Conservation (phyloP, 345 rosid species). For the Salix brachista region DNA sequence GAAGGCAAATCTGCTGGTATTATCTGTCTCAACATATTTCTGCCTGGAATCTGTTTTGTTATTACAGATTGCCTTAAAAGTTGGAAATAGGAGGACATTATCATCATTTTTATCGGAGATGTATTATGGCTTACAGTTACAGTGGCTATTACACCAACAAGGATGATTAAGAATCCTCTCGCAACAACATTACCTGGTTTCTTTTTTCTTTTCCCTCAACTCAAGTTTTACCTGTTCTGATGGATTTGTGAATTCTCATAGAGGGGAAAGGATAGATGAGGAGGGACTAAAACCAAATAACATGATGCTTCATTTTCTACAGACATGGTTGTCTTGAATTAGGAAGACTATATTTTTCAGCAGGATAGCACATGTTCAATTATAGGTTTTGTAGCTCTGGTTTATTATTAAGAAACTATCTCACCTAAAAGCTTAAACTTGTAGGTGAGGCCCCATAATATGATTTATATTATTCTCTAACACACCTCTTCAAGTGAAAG, state of each 20-base stretch:
- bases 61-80: no score
- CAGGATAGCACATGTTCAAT: not conserved
- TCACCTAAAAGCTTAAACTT: no score
- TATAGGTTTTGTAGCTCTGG: not conserved
- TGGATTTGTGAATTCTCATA: not conserved
- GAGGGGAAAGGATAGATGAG: not conserved
- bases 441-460: no score
- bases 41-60: slow-evolving; percentile 38
- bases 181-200: no score
- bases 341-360: not conserved
- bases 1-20: slow-evolving; percentile 11
- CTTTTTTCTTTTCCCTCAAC: slow-evolving; percentile 20
- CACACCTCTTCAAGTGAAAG: no score
- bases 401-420: no score
- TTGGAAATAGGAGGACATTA: no score
- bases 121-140: no score
- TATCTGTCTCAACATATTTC: slow-evolving; percentile 41
- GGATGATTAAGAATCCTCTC: no score
- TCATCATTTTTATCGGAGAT: no score
- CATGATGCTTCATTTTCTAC: not conserved
- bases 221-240: slow-evolving; percentile 1
- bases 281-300: not conserved
- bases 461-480: no score
- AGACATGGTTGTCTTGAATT: not conserved
- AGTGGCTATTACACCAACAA: no score